phyloP scores from a whole-genome alignment of 257 asterid species.

The Fraxinus anomala region DNA sequence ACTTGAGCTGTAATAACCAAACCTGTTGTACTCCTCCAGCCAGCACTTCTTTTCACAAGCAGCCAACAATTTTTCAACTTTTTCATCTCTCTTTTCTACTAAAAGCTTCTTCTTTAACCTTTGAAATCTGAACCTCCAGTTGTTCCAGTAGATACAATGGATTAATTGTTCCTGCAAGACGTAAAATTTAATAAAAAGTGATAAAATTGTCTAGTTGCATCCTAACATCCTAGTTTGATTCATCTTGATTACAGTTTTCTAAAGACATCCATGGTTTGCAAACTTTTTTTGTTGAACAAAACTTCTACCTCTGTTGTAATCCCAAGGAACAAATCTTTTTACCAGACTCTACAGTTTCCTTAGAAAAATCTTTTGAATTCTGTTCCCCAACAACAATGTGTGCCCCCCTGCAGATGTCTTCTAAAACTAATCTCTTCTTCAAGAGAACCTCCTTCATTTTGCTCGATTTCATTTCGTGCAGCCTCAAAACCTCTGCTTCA shows the following conservation, averaged over 20 bases:
- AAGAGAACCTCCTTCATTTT: constrained; percentile 80
- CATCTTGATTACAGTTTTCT: not conserved
- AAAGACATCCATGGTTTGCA: not conserved
- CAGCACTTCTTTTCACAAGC: too few species aligned
- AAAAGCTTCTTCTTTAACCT: constrained; percentile 41
- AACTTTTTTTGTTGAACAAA: not conserved
- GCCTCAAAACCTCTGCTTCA: constrained; percentile 70
- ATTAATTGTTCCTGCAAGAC: constrained; percentile 59
- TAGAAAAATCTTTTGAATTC: constrained; percentile 40
- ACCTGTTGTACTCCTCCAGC: too few species aligned
- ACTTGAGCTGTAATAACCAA: too few species aligned
- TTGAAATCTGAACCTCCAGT: constrained; percentile 62
- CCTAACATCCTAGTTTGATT: not conserved
- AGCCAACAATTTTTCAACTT: too few species aligned
- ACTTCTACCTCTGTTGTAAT: not conserved
- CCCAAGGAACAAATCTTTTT: not conserved
- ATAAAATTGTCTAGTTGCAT: constrained; percentile 1
- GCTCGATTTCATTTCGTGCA: constrained; percentile 65
- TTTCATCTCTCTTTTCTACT: too few species aligned
- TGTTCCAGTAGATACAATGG: constrained; percentile 69
- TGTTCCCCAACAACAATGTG: constrained; percentile 66
- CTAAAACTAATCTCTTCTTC: constrained; percentile 63
- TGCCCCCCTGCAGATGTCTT: constrained; percentile 66
- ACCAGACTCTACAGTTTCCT: constrained; percentile 79
- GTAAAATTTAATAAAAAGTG: not conserved